Evolutionary conservation across 1,139 yeast species (phyloP), one percentile per base, ranked within the genome.

Genomic region (Meyerozyma elateridarum): DNA sequence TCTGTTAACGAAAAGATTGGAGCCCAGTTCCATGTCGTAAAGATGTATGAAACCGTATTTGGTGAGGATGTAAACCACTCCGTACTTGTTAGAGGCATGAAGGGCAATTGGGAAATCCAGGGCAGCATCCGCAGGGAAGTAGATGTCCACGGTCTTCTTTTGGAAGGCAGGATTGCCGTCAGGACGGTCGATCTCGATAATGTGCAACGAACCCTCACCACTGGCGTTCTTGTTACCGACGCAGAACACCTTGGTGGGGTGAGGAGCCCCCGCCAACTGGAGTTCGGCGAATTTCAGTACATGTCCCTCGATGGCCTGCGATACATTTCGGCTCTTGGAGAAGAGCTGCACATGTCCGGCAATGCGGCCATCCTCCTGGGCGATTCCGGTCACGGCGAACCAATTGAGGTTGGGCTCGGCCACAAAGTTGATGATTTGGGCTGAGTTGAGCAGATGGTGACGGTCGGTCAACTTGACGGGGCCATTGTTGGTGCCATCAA

Each of bases 301-400:
- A 59, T 93, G 98, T 46, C 98, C 98, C 55, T 93, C 97, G 49
- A 93, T 87, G 18, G 95, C 93, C 65, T 93, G 99, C 12, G 97
- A 88, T 31, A 89, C 87, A 52, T 85, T 83, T 59, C 97, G 80
- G 36, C 81, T 78, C 55, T 80, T 83, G 38, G 95, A 84, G 62
- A 70, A 93, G 42, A 93, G 75, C 66, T 93, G 99, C 55, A 91
- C 84, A 61, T 87, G 94, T 52, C 99, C 99, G 21, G 89, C 96
- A 48, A 93, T 85, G 51, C 95, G 79, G 41, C 95, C 95, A 48
- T 85, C 84, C 55, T 87, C 96, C 61, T 88, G 96, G 28, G 95
- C 82, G 54, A 93, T 89, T 48, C 98, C 98, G 40, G 85, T 87
- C 37, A 89, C 75, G 20, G 96, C 96, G 56, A 88, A 83, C 99